Conservation (phyloP, 192 early-diverging fungal genomes). For the Mortierella alpina region DNA sequence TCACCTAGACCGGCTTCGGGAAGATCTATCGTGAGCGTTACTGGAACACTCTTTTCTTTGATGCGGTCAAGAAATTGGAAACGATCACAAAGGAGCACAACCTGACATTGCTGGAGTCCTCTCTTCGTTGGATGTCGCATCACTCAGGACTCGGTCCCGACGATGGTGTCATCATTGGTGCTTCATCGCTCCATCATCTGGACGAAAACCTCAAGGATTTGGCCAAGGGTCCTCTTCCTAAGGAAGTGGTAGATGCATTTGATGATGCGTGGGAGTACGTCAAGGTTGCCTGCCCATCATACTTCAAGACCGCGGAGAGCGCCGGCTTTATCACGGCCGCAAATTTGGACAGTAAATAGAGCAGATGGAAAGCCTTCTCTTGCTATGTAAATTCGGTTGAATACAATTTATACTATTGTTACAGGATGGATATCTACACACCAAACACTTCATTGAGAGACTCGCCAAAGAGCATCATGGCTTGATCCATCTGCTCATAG, state of each 20-base stretch:
- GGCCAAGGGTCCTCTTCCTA: conserved; percentile 65
- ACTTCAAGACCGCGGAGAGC: conserved; percentile 37
- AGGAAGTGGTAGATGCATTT: conserved; percentile 61
- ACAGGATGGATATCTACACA: background rate
- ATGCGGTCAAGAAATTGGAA: conserved; percentile 60
- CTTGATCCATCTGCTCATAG: conserved; percentile 64
- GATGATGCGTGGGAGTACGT: conserved; percentile 68
- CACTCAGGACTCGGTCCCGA: conserved; percentile 49
- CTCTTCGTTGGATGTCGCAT: conserved; percentile 56
- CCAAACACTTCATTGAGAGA: conserved; percentile 16
- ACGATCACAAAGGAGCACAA: conserved; percentile 21
- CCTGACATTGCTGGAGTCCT: conserved; percentile 47
- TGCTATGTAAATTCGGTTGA: too few relatives aligned
- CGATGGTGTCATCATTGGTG: conserved; percentile 53
- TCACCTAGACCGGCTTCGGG: conserved; percentile 18
- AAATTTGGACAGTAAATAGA: too few relatives aligned
- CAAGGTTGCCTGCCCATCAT: conserved; percentile 42
- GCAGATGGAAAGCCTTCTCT: too few relatives aligned
- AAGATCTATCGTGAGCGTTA: conserved; percentile 57
- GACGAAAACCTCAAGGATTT: conserved; percentile 61
- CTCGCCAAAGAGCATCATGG: conserved; percentile 60
- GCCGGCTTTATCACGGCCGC: too few relatives aligned
- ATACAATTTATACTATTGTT: too few relatives aligned
- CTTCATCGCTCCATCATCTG: conserved; percentile 51
- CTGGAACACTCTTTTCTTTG: conserved; percentile 63